Evolutionary conservation across 1,139 yeast genomes (phyloP).

Genomic region (Zygosaccharomyces sapae): DNA sequence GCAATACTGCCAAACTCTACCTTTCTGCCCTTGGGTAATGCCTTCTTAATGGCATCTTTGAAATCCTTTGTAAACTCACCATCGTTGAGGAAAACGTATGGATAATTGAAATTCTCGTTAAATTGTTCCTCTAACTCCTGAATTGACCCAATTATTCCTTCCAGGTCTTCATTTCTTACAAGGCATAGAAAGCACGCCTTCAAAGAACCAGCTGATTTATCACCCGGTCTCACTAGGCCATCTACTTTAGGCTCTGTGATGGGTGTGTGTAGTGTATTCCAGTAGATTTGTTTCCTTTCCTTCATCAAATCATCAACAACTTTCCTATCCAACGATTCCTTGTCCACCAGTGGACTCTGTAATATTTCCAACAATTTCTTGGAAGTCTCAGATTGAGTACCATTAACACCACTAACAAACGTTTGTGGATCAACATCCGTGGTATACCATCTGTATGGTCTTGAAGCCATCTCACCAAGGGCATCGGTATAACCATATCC

Average conservation of each 20-base stretch:
- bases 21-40: conserved; percentile 44
- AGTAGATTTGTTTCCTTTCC: conserved; percentile 39
- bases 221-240: conserved; percentile 32
- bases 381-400: not conserved
- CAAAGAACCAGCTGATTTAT: conserved; percentile 38
- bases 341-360: conserved; percentile 15
- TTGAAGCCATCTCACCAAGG: conserved; percentile 4
- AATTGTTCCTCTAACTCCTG: conserved; percentile 57
- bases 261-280: conserved; percentile 32
- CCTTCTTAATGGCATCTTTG: conserved; percentile 41
- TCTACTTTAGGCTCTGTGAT: conserved; percentile 51
- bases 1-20: conserved; percentile 58
- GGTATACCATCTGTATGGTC: conserved; percentile 4
- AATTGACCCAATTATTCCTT: conserved; percentile 49
- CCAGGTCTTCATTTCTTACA: conserved; percentile 61
- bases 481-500: conserved; percentile 2
- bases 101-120: conserved; percentile 67
- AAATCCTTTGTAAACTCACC: conserved; percentile 57
- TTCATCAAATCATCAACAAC: conserved; percentile 35
- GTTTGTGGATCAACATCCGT: not conserved
- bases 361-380: conserved; percentile 9
- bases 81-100: conserved; percentile 78
- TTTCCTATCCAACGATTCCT: conserved; percentile 3
- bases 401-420: not conserved
- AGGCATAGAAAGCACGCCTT: conserved; percentile 72